These are phyloP conservation scores for Trichophyton benhamiae DNA, from an alignment of 2,329 filamentous ascomycete species.

Conservation along the genomic window DNA sequence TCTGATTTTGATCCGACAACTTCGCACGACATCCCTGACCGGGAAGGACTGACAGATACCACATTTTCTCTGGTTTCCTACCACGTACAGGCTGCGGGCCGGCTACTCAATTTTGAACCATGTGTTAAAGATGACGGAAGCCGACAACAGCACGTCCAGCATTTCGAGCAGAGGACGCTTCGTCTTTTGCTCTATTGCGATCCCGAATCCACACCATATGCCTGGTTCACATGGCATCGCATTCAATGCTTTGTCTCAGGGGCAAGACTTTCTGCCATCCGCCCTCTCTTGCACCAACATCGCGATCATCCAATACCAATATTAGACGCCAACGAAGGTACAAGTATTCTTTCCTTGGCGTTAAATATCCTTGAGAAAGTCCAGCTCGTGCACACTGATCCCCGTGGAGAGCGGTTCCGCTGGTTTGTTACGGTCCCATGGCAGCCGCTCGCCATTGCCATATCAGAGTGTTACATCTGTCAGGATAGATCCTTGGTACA, in stretches of 20 bases:
- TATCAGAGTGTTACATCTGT: neutral
- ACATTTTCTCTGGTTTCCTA: neutral
- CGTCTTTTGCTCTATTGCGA: neutral
- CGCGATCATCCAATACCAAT: neutral
- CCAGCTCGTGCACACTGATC: neutral
- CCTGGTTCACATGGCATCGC: neutral
- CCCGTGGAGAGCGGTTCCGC: neutral
- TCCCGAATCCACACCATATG: neutral
- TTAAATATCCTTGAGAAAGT: neutral
- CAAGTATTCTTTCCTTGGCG: neutral
- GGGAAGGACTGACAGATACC: neutral
- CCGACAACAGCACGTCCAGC: neutral
- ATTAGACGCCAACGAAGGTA: too few species aligned
- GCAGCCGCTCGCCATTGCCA: neutral
- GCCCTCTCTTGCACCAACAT: neutral
- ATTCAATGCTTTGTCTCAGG: neutral
- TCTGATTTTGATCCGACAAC: neutral
- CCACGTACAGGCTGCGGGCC: neutral
- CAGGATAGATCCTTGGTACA: neutral
- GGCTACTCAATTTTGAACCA: neutral
- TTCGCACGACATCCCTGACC: neutral
- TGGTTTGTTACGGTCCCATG: neutral
- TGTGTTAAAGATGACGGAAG: neutral
- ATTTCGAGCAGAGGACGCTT: neutral
- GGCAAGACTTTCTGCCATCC: neutral